Percentiles rank a stretch among this genome's conserved stretches.
Evolutionary conservation across 306 rosid genomes (phyloP).

Genomic region (Cicer cuneatum): DNA sequence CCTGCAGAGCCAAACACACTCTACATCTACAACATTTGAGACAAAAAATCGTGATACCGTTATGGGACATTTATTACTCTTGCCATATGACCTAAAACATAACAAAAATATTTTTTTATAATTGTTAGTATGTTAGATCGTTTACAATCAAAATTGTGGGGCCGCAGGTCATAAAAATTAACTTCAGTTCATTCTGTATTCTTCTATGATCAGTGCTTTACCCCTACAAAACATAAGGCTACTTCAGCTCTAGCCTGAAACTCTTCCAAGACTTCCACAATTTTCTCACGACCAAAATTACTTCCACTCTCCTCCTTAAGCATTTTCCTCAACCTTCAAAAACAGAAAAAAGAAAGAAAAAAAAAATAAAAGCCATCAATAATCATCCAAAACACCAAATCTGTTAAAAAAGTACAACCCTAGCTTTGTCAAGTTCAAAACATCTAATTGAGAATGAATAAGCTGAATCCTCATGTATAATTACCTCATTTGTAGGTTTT

Average conservation of each 20-base stretch:
- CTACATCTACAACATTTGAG: no score
- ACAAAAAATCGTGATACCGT: no score
- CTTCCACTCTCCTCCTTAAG: conserved; percentile 61
- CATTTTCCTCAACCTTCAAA: conserved; percentile 84
- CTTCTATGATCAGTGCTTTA: conserved; percentile 62
- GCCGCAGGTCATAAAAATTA: conserved; percentile 25
- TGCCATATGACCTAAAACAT: no score
- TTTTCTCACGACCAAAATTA: conserved; percentile 65
- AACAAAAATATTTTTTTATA: no score
- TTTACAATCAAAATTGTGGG: conserved; percentile 34
- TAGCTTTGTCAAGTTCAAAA: conserved; percentile 2
- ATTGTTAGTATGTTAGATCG: not conserved
- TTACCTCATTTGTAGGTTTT: no score
- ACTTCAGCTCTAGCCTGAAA: conserved; percentile 96
- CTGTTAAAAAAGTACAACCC: not conserved
- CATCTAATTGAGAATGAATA: not conserved
- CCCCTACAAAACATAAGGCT: conserved; percentile 86
- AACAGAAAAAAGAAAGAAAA: not conserved
- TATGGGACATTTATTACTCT: no score
- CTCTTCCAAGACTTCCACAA: conserved; percentile 78
- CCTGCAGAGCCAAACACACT: no score
- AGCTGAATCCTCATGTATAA: no score
- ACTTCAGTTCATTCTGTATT: not conserved
- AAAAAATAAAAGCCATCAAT: conserved; percentile 20
- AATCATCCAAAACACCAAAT: not conserved